Percentiles rank a stretch among this genome's conserved stretches.
Conservation (phyloP, 345 rosid species). For the Lepidium africanum region DNA sequence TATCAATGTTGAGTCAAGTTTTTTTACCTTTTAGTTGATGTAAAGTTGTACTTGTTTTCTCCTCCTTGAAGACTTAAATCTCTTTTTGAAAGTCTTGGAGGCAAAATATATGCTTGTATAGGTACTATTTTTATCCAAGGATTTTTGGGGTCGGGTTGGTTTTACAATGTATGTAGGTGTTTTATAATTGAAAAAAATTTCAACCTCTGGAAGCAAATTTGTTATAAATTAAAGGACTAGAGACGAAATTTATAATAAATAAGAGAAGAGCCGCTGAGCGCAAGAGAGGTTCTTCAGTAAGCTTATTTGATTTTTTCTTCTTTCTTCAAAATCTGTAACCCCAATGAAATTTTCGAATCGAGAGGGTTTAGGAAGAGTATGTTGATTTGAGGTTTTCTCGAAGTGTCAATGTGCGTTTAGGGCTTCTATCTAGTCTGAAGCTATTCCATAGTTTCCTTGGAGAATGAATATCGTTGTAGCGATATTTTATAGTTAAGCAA, state of each 20-base stretch:
- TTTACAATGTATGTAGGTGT: neutral
- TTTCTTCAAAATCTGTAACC: neutral
- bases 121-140: neutral
- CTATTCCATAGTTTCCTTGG: neutral
- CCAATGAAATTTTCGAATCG: neutral
- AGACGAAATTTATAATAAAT: neutral
- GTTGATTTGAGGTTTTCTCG: neutral
- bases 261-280: neutral
- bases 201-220: neutral
- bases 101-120: slow-evolving; percentile 9
- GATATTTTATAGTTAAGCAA: neutral
- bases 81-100: slow-evolving; percentile 23
- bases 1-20: slow-evolving; percentile 38
- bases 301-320: neutral
- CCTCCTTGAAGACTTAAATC: slow-evolving; percentile 8
- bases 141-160: neutral
- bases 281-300: neutral
- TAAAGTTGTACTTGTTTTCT: slow-evolving; percentile 24
- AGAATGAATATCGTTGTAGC: neutral
- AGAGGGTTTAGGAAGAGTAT: neutral
- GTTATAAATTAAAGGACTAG: neutral
- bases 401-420: neutral
- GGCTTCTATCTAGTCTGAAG: neutral
- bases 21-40: slow-evolving; percentile 23
- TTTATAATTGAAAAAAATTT: neutral